Evolutionary conservation across 2,329 filamentous ascomycete genomes (phyloP), one percentile per base, ranked within the genome.

Genomic region (Xylariaceae sp.): DNA sequence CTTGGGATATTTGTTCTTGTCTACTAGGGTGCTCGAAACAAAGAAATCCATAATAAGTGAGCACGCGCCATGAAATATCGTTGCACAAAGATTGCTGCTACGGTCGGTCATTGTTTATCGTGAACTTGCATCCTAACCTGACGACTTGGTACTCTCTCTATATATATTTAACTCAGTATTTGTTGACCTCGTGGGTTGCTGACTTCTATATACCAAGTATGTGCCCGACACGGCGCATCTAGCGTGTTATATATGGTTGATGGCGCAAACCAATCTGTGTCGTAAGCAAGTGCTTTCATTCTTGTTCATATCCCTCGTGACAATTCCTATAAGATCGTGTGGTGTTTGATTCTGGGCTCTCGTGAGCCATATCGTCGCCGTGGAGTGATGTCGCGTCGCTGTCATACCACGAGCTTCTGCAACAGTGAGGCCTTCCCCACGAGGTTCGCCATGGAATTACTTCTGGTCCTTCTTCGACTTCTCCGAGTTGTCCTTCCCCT

Each of bases 401-500:
- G 42, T n/a, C 11, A n/a, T 4, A 11, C 47, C 47, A 13, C 9
- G 2, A 11, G 17, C 3, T 9, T 13, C 51, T 51, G 37, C n/a
- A 11, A 42, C 30, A 34, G 2, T 30, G 6, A 17, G 48, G 1
- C 18, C 45, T 5, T 23, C 11, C 13, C 47, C 17, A 39, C 11
- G 2, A 13, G 10, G 2, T 11, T 5, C 15, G 7, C 1, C 11
- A 23, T 3, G 3, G 6, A n/a, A 44, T 56, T 69, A 78, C 54
- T 77, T 76, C 2, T 72, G 67, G 30, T 80, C 75, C 65, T 82
- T 77, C 72, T 80, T 77, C 13, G 77, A 82, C 66, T 82, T 79
- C 1, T 85, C 76, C 2, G 75, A 74, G 65, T 88, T 78, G 64
- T 88, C 80, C 68, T 87, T 77, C 0, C 82, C 80, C 73, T 83